Conservation (phyloP, 2,329 filamentous ascomycete species). For the Myriosclerotinia scirpicola region DNA sequence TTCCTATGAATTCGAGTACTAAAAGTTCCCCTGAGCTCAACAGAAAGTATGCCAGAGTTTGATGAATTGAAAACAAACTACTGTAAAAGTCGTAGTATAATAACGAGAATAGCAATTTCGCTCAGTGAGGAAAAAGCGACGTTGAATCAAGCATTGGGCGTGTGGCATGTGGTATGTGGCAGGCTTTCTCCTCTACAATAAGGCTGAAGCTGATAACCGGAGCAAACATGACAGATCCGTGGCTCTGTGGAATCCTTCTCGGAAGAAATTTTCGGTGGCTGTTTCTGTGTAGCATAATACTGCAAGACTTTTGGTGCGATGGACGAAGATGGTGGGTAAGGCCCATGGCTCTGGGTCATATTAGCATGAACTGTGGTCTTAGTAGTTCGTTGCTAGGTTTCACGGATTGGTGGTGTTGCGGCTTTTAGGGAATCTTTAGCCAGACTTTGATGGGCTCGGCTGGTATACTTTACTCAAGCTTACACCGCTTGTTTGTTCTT, state of each 20-base stretch:
- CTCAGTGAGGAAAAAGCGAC: background rate
- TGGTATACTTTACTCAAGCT: background rate
- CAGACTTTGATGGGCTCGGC: background rate
- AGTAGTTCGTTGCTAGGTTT: background rate
- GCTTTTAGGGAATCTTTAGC: background rate
- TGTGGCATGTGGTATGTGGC: background rate
- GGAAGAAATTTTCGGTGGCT: background rate
- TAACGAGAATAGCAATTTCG: background rate
- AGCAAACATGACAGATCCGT: background rate
- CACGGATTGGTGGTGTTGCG: background rate
- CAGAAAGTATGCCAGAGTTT: background rate
- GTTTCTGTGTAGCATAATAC: background rate
- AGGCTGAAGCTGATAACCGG: background rate
- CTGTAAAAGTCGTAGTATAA: background rate
- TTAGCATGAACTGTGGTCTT: background rate
- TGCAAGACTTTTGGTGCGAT: background rate
- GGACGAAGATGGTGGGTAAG: background rate
- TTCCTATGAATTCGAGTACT: background rate
- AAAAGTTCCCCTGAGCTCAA: background rate
- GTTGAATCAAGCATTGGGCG: background rate
- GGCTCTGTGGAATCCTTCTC: background rate
- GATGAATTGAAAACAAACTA: background rate
- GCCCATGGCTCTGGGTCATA: background rate
- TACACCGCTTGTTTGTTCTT: background rate
- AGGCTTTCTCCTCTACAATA: background rate